phyloP scores from a whole-genome alignment of 163 green algal species.

The Chlamydomonas reinhardtii region DNA sequence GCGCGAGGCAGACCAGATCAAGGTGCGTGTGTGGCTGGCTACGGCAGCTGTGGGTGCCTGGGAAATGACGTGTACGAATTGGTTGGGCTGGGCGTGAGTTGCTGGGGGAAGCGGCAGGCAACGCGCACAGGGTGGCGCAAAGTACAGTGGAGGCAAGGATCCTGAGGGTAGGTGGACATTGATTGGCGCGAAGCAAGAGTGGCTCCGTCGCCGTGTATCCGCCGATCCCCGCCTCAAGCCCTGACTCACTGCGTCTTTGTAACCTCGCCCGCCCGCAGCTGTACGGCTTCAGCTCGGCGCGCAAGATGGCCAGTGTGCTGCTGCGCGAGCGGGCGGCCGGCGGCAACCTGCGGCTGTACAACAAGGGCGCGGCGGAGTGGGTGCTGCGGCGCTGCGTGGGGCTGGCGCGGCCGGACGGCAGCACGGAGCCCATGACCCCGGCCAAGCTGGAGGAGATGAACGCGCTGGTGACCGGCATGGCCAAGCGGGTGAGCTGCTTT shows the following conservation, averaged over 20 bases:
- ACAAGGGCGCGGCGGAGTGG: slow-evolving; percentile 95
- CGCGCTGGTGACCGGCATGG: slow-evolving; percentile 54
- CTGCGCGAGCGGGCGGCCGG: slow-evolving; percentile 52
- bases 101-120: too few relatives aligned
- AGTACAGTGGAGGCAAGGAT: too few relatives aligned
- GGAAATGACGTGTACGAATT: too few relatives aligned
- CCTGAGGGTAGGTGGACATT: too few relatives aligned
- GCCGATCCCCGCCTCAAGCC: too few relatives aligned
- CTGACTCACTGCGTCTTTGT: too few relatives aligned
- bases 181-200: too few relatives aligned
- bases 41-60: too few relatives aligned
- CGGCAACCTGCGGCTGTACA: slow-evolving; percentile 80
- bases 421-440: slow-evolving; percentile 61
- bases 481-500: slow-evolving; percentile 29
- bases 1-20: slow-evolving; percentile 21
- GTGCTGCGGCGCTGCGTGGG: slow-evolving; percentile 74
- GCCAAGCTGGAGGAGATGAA: slow-evolving; percentile 66
- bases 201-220: too few relatives aligned
- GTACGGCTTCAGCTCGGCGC: slow-evolving; percentile 88
- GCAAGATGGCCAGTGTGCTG: slow-evolving; percentile 63
- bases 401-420: slow-evolving; percentile 29
- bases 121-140: too few relatives aligned
- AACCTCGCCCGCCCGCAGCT: slow-evolving; percentile 52
- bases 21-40: background rate
- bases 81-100: too few relatives aligned